Evolutionary conservation across 148 eudicot genomes (phyloP), one percentile per base, ranked within the genome.

Genomic region (Cornus controversa): DNA sequence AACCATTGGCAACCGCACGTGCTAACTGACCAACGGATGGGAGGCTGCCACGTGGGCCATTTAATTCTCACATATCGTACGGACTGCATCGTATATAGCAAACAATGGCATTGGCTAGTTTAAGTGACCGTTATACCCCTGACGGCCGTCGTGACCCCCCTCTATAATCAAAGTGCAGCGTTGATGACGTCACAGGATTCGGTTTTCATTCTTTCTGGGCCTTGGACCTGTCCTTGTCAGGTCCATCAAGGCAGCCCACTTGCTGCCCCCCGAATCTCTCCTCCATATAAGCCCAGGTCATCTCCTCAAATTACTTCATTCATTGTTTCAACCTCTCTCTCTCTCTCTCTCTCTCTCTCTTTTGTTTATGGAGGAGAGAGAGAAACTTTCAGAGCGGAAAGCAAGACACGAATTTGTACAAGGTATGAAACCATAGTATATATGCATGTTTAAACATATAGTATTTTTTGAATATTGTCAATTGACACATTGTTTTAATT

Each of bases 171-270:
- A n/a, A n/a, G n/a, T n/a, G n/a, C n/a, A n/a, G 40, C 40, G n/a
- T n/a, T 47, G 34, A 4, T 64, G 60, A 66, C 37, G 34, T 75
- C 58, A 40, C 7, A 25, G 62, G 60, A 57, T 26, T 67, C 7
- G 53, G 15, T 37, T 26, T 25, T 54, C 62, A 53, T 66, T 76
- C 74, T 71, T 75, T 81, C 74, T 83, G 83, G 90, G 88, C 84
- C 84, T 65, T 78, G 70, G 81, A 77, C 64, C 80, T 74, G 86
- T 85, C 82, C 28, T 58, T 66, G 76, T 87, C 85, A 77, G 73
- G 69, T 74, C 82, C 82, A 74, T 78, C 63, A 65, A 25, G 54
- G 42, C 76, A 77, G 84, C 84, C 88, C 85, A 79, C 78, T 84
- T 42, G 37, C 78, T 74, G 53, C 69, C 71, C 71, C 79, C 70